Evolutionary conservation across 1,139 yeast species (phyloP).

Genomic region (Yamadazyma spencermartinsiae): DNA sequence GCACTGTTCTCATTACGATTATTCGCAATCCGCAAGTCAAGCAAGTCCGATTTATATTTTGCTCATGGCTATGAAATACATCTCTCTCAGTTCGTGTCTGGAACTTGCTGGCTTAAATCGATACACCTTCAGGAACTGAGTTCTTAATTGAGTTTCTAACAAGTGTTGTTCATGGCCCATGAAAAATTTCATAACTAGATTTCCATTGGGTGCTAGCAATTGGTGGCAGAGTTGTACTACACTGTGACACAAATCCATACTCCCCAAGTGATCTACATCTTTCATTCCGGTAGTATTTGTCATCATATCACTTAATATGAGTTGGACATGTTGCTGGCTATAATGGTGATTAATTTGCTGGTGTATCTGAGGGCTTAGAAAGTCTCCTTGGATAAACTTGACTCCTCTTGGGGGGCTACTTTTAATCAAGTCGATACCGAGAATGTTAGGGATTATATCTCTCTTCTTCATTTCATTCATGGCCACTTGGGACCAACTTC

Average conservation of each 20-base stretch:
- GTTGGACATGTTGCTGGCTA: constrained; percentile 23
- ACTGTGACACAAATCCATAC: constrained; percentile 47
- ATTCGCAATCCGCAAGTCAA: too few relatives aligned
- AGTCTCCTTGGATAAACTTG: constrained; percentile 43
- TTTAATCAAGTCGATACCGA: constrained; percentile 45
- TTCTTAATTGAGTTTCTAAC: constrained; percentile 26
- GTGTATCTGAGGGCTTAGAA: constrained; percentile 37
- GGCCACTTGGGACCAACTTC: constrained; percentile 52
- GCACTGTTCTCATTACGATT: too few relatives aligned
- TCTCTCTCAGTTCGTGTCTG: constrained; percentile 40
- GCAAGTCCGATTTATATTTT: constrained; percentile 9
- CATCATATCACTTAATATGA: constrained; percentile 51
- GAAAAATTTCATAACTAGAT: constrained; percentile 42
- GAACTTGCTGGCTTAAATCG: constrained; percentile 40
- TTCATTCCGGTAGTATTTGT: constrained; percentile 47
- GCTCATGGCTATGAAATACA: constrained; percentile 35
- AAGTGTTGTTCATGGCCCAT: constrained; percentile 39
- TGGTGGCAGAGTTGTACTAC: constrained; percentile 31
- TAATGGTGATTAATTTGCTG: constrained; percentile 18
- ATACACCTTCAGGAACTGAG: constrained; percentile 33
- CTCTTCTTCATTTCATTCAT: constrained; percentile 24
- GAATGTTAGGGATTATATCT: constrained; percentile 13
- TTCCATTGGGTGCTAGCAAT: constrained; percentile 34
- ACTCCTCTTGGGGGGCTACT: constrained; percentile 44
- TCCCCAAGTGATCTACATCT: constrained; percentile 44